Conservation (phyloP, 805 yeast species). For the Zygoascus ofunaensis region DNA sequence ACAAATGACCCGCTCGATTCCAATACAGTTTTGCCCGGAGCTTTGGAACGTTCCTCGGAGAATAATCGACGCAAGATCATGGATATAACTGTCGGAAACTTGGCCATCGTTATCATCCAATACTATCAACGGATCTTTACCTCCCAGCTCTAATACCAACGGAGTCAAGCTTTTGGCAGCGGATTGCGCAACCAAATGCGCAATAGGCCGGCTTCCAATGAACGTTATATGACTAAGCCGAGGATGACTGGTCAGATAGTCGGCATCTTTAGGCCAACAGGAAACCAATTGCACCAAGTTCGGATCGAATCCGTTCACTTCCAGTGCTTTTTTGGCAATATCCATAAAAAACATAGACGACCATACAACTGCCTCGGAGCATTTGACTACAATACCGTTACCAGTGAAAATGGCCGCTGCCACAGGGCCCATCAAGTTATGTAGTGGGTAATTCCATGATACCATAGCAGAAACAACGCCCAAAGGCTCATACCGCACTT, state of each 20-base stretch:
- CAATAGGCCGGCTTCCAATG: constrained; percentile 93
- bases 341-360: constrained; percentile 72
- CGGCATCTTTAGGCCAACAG: constrained; percentile 86
- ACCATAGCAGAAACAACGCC: constrained; percentile 85
- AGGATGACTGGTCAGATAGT: constrained; percentile 74
- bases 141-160: constrained; percentile 92
- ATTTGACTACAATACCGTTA: constrained; percentile 81
- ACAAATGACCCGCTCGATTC: constrained; percentile 88
- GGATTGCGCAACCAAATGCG: constrained; percentile 64
- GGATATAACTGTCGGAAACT: constrained; percentile 33
- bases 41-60: constrained; percentile 96
- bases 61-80: constrained; percentile 60
- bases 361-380: constrained; percentile 96
- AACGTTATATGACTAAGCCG: constrained; percentile 83
- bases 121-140: constrained; percentile 85
- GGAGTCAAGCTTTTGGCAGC: constrained; percentile 89
- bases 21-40: constrained; percentile 97
- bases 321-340: constrained; percentile 62
- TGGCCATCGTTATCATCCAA: constrained; percentile 59
- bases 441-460: constrained; percentile 97
- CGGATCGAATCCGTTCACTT: constrained; percentile 66
- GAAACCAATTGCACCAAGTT: constrained; percentile 79
- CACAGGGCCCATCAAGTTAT: constrained; percentile 86
- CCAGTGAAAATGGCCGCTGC: constrained; percentile 87
- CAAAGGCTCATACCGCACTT: constrained; percentile 86